Evolutionary conservation across 495 filamentous ascomycete species (phyloP), one percentile per base, ranked within the genome.

Genomic region (Friedmanniomyces simplex): DNA sequence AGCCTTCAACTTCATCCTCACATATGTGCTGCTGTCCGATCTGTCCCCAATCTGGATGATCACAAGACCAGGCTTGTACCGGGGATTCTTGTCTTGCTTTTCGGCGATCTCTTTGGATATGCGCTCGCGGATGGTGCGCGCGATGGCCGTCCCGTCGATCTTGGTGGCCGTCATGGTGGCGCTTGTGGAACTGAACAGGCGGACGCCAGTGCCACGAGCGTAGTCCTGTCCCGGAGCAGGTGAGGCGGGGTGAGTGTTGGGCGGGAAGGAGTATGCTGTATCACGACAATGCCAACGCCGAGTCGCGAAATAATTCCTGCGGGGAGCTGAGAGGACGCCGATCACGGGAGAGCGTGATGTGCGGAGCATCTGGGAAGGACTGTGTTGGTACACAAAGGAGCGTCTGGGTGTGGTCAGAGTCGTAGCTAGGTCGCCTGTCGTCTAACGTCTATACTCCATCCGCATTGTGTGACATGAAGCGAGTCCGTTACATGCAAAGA

Each of bases 1-100:
- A 55, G 93, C 93, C 77, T 96, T 97, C 66, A 96, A 71, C 74
- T 98, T 98, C 93, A 98, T 98, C 74, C 89, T 89, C 70, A 98
- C 91, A 87, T 98, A 98, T 39, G 93, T 97, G 68, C 91, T 90
- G 22, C 91, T 96, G 76, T 98, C 93, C 51, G 87, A 87, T 49
- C 91, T 82, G 68, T 85, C 84, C 55, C 89, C 93, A 66, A 98
- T 93, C 79, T 98, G 93, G 56, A 97, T 82, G 67, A 98, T 97
- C 63, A 86, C 88, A 64, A 98, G 76, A 50, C 80, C 87, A 30
- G 93, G 93, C 69, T 85, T 83, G 74, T 88, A 98, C 59, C 90
- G 77, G 14, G 91, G 86, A 65, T 95, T 95, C 21, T 74, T 71
- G 72, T 80, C 77, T 71, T 96, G 91, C 64, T 80, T 84, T 66